Evolutionary conservation across 2,329 filamentous ascomycete genomes (phyloP).

Genomic region (Cercospora sp.): DNA sequence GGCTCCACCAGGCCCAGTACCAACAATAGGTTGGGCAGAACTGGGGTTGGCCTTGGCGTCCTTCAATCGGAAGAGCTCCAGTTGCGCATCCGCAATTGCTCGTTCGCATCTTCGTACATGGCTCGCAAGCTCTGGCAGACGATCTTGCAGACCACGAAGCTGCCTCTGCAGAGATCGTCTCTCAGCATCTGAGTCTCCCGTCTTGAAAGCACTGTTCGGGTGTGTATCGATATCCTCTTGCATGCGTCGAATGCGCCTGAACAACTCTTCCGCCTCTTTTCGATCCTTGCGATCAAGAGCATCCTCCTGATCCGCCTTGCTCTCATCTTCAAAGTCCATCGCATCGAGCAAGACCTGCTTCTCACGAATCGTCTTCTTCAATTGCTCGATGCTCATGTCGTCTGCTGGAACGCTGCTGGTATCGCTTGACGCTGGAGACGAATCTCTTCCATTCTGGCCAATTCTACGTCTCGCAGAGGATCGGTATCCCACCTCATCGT

Average conservation of each 20-base stretch:
- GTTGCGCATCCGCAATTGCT: constrained; percentile 83
- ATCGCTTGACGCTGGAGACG: constrained; percentile 70
- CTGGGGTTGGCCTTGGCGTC: constrained; percentile 90
- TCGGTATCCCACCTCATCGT: constrained; percentile 79
- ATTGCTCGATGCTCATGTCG: constrained; percentile 80
- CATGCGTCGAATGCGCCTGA: constrained; percentile 83
- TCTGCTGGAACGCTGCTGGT: constrained; percentile 66
- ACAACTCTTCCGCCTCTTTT: constrained; percentile 89
- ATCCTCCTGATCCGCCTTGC: constrained; percentile 85
- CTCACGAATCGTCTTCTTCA: constrained; percentile 90
- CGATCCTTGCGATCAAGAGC: constrained; percentile 86
- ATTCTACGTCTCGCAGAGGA: constrained; percentile 89
- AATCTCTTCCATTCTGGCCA: constrained; percentile 66
- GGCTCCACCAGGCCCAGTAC: constrained; percentile 85
- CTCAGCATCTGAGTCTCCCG: constrained; percentile 83
- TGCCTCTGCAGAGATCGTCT: constrained; percentile 82
- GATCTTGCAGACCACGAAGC: constrained; percentile 83
- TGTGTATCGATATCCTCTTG: constrained; percentile 95
- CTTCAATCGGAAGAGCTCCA: constrained; percentile 89
- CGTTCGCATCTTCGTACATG: constrained; percentile 89
- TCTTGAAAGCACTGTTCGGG: constrained; percentile 70
- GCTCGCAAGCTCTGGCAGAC: constrained; percentile 86
- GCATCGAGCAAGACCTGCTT: constrained; percentile 93
- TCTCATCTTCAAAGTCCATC: constrained; percentile 94
- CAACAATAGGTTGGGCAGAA: constrained; percentile 77